These are phyloP conservation scores for Baorangia bicolor DNA, from an alignment of 768 basidiomycete species.

Conservation along the genomic window DNA sequence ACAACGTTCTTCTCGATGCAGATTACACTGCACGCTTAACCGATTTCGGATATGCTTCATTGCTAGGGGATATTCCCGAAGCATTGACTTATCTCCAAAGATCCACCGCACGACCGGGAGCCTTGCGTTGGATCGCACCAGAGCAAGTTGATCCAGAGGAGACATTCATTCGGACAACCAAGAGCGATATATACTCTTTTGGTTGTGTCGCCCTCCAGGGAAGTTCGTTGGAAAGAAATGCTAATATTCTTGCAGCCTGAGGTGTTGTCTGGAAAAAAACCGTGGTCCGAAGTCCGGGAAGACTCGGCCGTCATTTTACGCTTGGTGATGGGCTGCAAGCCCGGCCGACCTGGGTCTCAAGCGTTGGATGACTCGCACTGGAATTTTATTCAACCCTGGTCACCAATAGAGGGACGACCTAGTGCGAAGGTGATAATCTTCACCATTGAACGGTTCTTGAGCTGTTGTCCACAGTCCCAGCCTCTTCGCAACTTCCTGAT, in stretches of 20 bases:
- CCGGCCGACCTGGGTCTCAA: no score
- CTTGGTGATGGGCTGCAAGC: no score
- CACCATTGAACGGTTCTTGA: no score
- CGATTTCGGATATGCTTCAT: constrained; percentile 43
- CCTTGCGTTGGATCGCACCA: constrained; percentile 45
- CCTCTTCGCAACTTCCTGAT: no score
- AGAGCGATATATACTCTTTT: constrained; percentile 21
- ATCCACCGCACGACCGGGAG: constrained; percentile 31
- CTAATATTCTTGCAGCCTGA: constrained; percentile 5
- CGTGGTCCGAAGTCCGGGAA: no score
- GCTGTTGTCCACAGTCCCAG: no score
- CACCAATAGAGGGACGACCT: no score
- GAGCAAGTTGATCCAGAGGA: constrained; percentile 27
- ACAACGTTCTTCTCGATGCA: constrained; percentile 15
- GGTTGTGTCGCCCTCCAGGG: constrained; percentile 32
- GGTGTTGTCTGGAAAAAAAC: no score
- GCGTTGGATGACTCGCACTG: no score
- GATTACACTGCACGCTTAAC: constrained; percentile 36
- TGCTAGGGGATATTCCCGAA: constrained; percentile 9
- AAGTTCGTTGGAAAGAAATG: constrained; percentile 1
- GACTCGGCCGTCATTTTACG: no score
- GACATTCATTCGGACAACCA: background rate
- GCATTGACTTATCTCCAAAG: constrained; percentile 1
- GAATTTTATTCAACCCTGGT: no score
- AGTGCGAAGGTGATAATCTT: no score